Evolutionary conservation across 2,329 filamentous ascomycete genomes (phyloP).

Genomic region (Fragosphaeria purpurea): DNA sequence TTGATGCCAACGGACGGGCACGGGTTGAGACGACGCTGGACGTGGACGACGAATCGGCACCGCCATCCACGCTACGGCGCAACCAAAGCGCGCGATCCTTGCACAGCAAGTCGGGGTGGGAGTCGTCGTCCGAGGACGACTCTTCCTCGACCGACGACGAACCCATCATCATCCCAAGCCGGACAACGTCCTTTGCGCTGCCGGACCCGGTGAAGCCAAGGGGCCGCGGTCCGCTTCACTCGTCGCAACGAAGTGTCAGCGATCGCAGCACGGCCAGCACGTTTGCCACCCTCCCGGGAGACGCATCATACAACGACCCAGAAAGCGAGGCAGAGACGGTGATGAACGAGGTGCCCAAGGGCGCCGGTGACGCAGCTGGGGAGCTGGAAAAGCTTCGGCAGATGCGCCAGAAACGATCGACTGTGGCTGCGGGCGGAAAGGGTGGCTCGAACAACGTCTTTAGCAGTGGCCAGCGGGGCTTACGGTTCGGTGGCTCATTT

Average conservation of each 20-base stretch:
- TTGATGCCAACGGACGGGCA: constrained; percentile 51
- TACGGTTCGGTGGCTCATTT: constrained; percentile 5
- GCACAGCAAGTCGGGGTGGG: constrained; percentile 23
- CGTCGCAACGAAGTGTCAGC: constrained; percentile 35
- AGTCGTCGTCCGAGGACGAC: constrained; percentile 37
- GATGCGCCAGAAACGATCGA: constrained; percentile 30
- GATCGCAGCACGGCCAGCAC: constrained; percentile 36
- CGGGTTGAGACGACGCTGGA: constrained; percentile 42
- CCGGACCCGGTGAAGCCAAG: constrained; percentile 42
- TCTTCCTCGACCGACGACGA: constrained; percentile 54
- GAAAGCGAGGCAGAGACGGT: constrained; percentile 53
- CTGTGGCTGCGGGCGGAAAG: constrained; percentile 5
- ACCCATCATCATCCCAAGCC: constrained; percentile 54
- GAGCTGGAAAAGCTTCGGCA: constrained; percentile 51
- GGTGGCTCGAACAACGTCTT: constrained; percentile 4
- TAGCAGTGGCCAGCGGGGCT: constrained; percentile 6
- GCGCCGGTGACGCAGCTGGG: constrained; percentile 45
- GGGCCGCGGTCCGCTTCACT: constrained; percentile 34
- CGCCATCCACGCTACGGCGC: constrained; percentile 10
- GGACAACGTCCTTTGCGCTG: constrained; percentile 47
- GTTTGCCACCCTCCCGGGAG: constrained; percentile 21
- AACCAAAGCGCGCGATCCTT: constrained; percentile 16
- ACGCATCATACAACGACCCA: constrained; percentile 23
- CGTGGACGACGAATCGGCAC: constrained; percentile 21
- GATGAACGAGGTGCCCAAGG: constrained; percentile 32